phyloP scores from a whole-genome alignment of 176 grass and related monocot genomes.

The Saccharum officinarum region DNA sequence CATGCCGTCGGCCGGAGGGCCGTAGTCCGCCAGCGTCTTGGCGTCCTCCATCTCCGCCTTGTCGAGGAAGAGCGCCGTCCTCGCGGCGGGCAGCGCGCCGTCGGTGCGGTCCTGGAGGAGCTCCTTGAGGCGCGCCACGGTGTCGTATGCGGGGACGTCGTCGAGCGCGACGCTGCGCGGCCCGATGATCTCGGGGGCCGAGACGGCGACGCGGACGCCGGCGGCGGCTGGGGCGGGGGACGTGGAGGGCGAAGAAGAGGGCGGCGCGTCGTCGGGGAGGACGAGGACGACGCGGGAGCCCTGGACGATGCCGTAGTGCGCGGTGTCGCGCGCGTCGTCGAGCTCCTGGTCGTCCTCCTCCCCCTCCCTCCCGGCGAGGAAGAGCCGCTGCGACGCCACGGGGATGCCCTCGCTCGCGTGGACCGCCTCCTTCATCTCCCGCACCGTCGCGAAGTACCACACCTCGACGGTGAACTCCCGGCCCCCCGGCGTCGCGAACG shows the following conservation, averaged over 20 bases:
- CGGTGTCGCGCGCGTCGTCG: slow-evolving; percentile 36
- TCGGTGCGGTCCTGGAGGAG: slow-evolving; percentile 31
- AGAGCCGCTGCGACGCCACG: slow-evolving; percentile 27
- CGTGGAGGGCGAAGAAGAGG: neutral
- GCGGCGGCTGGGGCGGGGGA: neutral
- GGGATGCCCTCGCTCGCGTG: slow-evolving; percentile 29
- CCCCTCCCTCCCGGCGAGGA: slow-evolving; percentile 17
- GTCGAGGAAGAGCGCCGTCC: slow-evolving; percentile 17
- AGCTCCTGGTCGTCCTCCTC: neutral
- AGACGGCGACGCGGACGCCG: neutral
- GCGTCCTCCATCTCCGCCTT: slow-evolving; percentile 56
- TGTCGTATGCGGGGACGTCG: slow-evolving; percentile 5
- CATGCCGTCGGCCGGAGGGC: neutral
- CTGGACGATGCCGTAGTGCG: slow-evolving; percentile 40
- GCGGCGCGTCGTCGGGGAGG: neutral
- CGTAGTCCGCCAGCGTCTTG: slow-evolving; percentile 31
- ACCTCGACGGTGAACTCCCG: slow-evolving; percentile 30
- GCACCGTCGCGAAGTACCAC: slow-evolving; percentile 41
- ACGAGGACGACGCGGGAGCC: slow-evolving; percentile 45
- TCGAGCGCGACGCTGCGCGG: slow-evolving; percentile 19
- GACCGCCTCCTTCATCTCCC: slow-evolving; percentile 47
- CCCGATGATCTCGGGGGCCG: slow-evolving; percentile 2
- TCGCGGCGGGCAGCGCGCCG: slow-evolving; percentile 18
- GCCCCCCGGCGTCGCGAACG: slow-evolving; percentile 23
- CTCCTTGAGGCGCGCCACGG: slow-evolving; percentile 41